A percentile compares a stretch with the other conserved stretches of the same genome.
Conservation (phyloP, 768 basidiomycete species). For the Glaciozyma antarctica region DNA sequence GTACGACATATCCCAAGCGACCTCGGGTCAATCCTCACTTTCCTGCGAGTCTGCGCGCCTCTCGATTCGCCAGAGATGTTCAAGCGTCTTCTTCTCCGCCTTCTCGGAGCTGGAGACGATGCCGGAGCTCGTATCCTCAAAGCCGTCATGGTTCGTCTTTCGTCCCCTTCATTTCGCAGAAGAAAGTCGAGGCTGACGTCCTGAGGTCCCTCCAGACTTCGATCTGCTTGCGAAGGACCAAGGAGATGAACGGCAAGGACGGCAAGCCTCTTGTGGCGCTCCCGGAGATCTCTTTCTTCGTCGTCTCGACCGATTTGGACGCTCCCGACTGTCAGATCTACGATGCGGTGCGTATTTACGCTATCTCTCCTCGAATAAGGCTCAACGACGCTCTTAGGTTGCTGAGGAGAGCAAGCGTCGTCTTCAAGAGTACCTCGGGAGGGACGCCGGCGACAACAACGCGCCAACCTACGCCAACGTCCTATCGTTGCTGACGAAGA, state of each 20-base stretch:
- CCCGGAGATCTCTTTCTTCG: constrained; percentile 73
- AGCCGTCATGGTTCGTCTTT: not conserved
- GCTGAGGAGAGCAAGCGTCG: not conserved
- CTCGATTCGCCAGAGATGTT: not conserved
- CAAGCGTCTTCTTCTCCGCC: not conserved
- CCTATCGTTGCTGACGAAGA: constrained; percentile 65
- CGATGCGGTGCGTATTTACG: constrained; percentile 45
- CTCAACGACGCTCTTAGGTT: not conserved
- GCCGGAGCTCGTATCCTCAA: not conserved
- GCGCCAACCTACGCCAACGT: constrained; percentile 49
- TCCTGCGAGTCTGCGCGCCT: not conserved
- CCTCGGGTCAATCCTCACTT: not conserved
- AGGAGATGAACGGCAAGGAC: constrained; percentile 69
- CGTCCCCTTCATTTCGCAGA: no score
- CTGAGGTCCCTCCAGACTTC: not conserved
- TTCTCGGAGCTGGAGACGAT: not conserved
- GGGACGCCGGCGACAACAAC: not conserved
- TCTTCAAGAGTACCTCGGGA: constrained; percentile 6
- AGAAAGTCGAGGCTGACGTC: no score
- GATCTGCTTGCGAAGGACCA: constrained; percentile 29
- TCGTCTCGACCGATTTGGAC: constrained; percentile 55
- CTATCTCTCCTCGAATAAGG: no score
- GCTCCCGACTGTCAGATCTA: constrained; percentile 38
- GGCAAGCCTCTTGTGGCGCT: constrained; percentile 65
- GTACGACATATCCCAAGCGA: not conserved